phyloP scores from a whole-genome alignment of 495 filamentous ascomycete genomes.

The Penicillium pancosmium region DNA sequence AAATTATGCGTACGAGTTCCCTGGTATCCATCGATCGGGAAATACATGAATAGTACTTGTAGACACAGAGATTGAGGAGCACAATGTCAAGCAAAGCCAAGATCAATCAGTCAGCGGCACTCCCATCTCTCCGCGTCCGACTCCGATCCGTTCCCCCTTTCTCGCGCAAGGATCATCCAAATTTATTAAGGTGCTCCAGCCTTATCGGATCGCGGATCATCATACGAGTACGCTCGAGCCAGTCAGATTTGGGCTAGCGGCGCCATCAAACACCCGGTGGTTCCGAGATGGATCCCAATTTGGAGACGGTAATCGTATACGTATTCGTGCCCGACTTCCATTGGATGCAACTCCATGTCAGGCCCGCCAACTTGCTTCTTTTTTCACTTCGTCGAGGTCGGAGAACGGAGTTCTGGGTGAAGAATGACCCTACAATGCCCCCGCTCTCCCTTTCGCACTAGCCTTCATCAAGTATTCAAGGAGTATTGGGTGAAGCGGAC shows the following conservation, averaged over 20 bases:
- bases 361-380: neutral
- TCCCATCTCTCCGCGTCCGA: too few relatives aligned
- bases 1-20: too few relatives aligned
- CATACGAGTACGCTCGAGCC: neutral
- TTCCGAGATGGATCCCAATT: neutral
- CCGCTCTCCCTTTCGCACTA: slow-evolving; percentile 2
- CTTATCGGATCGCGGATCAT: neutral
- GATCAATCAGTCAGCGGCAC: too few relatives aligned
- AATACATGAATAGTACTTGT: too few relatives aligned
- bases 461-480: neutral
- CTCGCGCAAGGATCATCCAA: neutral
- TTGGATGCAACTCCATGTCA: neutral
- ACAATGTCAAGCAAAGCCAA: too few relatives aligned
- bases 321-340: neutral
- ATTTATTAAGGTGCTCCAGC: neutral
- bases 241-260: too few relatives aligned
- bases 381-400: neutral
- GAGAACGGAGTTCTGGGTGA: neutral
- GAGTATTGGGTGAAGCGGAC: neutral
- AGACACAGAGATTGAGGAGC: too few relatives aligned
- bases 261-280: neutral
- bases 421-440: neutral
- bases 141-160: neutral
- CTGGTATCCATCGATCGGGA: too few relatives aligned
- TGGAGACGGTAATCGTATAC: neutral